A percentile compares a stretch with the other conserved stretches of the same genome.
Evolutionary conservation across 371 early-diverging fungal genomes (phyloP).

Genomic region (Mortierella sp.): DNA sequence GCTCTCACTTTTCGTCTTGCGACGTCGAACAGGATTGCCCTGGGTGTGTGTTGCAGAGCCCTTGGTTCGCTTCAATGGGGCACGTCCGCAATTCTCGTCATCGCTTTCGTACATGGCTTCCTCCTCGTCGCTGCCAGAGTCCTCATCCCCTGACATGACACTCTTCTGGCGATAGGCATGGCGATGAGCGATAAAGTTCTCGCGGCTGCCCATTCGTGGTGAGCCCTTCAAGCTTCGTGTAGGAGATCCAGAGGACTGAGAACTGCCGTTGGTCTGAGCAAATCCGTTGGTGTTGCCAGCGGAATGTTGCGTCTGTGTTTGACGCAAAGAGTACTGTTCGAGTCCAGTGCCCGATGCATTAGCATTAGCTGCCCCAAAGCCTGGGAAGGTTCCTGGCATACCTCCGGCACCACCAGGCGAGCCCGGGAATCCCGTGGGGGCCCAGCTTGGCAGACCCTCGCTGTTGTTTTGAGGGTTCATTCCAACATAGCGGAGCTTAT

Average conservation of each 20-base stretch:
- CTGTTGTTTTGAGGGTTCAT: constrained; percentile 55
- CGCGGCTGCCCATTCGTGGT: constrained; percentile 29
- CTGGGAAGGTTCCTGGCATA: constrained; percentile 53
- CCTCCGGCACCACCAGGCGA: constrained; percentile 8
- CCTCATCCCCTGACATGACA: constrained; percentile 49
- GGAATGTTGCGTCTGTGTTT: constrained; percentile 20
- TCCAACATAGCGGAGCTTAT: constrained; percentile 64
- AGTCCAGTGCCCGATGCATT: constrained; percentile 24
- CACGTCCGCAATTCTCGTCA: constrained; percentile 33
- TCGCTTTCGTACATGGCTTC: constrained; percentile 40
- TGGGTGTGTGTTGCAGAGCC: constrained; percentile 31
- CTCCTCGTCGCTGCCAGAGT: constrained; percentile 42
- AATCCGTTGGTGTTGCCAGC: constrained; percentile 7
- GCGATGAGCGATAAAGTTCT: constrained; percentile 19
- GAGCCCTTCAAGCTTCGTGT: constrained; percentile 44
- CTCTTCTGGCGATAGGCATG: constrained; percentile 48
- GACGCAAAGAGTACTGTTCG: constrained; percentile 50
- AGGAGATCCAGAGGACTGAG: constrained; percentile 20
- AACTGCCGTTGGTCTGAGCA: constrained; percentile 10
- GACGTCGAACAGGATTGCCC: constrained; percentile 50
- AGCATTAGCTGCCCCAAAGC: constrained; percentile 8
- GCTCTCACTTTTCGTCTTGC: constrained; percentile 52
- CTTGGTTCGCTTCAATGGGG: constrained; percentile 50
- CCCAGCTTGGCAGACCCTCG: constrained; percentile 51
- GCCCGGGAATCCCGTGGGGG: constrained; percentile 46